Evolutionary conservation across 23 red algal genomes (phyloP).

Genomic region (Gracilaria caudata): DNA sequence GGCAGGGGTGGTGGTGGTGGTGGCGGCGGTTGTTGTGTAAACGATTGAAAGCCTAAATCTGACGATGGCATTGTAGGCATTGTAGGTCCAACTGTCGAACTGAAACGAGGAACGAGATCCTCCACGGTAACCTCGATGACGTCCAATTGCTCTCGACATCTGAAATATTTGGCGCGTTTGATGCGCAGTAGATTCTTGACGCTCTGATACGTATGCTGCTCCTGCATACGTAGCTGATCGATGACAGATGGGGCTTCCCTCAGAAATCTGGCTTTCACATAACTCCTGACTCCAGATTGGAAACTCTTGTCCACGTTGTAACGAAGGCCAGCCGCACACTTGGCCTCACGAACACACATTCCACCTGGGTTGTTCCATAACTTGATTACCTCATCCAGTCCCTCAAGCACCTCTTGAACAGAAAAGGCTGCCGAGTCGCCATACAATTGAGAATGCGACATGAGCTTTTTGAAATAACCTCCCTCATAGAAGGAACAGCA

Average conservation of each 20-base stretch:
- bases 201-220: conserved; percentile 29
- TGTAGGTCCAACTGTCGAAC: background rate
- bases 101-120: background rate
- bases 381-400: conserved; percentile 60
- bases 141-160: conserved; percentile 31
- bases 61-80: background rate
- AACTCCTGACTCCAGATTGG: conserved; percentile 57
- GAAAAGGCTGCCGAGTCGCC: conserved; percentile 27
- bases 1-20: conserved; percentile 10
- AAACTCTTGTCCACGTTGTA: conserved; percentile 65
- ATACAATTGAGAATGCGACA: conserved; percentile 49
- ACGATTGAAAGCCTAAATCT: conserved; percentile 12
- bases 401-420: conserved; percentile 51
- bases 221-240: conserved; percentile 15
- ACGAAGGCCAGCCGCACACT: conserved; percentile 51
- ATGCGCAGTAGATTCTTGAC: conserved; percentile 32
- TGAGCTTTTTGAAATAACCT: conserved; percentile 66
- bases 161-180: conserved; percentile 28
- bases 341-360: conserved; percentile 63
- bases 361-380: conserved; percentile 57
- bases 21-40: conserved; percentile 13
- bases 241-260: conserved; percentile 26
- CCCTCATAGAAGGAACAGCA: conserved; percentile 60
- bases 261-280: conserved; percentile 45
- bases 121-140: conserved; percentile 33